phyloP scores from a whole-genome alignment of 148 eudicot species.

The Polygonum aviculare region DNA sequence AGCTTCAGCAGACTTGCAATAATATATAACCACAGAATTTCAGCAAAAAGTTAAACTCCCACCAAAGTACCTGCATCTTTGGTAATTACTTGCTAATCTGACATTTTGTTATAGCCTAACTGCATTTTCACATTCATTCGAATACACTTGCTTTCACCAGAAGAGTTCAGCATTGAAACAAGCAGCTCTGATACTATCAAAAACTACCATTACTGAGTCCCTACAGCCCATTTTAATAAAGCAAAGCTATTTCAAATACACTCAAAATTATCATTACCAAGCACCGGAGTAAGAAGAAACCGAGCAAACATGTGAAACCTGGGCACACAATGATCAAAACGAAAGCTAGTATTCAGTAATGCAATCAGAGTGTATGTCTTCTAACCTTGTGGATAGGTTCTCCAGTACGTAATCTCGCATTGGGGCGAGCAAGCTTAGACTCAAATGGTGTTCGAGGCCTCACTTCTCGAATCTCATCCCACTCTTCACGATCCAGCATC shows the following conservation, averaged over 20 bases:
- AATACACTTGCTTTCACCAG: not conserved
- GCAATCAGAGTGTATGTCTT: not conserved
- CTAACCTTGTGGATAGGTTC: constrained; percentile 51
- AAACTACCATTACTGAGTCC: not conserved
- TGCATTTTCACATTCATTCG: not conserved
- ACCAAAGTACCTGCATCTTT: not conserved
- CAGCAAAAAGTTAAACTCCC: not conserved
- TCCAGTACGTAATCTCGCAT: constrained; percentile 77
- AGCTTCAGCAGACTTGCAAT: not conserved
- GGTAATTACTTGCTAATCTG: not conserved
- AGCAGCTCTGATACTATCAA: not conserved
- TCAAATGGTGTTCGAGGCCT: constrained; percentile 95
- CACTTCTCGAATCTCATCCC: constrained; percentile 76
- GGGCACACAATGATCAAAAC: not conserved
- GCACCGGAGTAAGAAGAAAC: not conserved
- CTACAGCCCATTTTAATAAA: not conserved
- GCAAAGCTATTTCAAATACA: not conserved
- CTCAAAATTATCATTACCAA: not conserved
- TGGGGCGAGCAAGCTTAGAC: constrained; percentile 85
- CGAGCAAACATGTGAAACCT: not conserved
- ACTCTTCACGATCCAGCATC: constrained; percentile 86
- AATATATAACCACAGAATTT: not conserved
- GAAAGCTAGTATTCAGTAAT: not conserved
- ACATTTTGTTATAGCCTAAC: not conserved
- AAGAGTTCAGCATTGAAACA: not conserved